A percentile compares a stretch with the other conserved stretches of the same genome.
Conservation (phyloP, 257 asterid genomes). For the Solanum pinnatisectum region DNA sequence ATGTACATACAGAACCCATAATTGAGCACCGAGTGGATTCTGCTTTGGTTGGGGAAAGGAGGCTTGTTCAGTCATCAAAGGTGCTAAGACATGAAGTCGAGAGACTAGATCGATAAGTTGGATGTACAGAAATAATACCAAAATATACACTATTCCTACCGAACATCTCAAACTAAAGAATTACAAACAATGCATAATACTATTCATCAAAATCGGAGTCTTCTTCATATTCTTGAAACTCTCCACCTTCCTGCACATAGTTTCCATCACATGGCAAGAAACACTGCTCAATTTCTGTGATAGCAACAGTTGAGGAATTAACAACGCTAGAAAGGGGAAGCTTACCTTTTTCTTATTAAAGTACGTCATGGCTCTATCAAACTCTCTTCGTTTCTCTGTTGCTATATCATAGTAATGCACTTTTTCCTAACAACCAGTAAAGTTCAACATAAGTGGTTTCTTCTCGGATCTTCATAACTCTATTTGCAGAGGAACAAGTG, state of each 20-base stretch:
- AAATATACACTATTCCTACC: background rate
- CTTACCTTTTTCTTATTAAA: conserved; percentile 53
- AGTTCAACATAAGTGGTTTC: background rate
- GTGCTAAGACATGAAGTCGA: background rate
- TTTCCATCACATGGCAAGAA: background rate
- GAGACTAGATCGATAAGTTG: background rate
- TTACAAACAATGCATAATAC: conserved; percentile 6
- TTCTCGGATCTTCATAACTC: background rate
- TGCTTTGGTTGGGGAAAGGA: background rate
- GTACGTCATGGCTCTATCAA: conserved; percentile 65
- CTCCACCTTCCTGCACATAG: conserved; percentile 68
- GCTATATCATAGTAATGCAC: conserved; percentile 86
- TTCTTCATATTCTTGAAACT: conserved; percentile 44
- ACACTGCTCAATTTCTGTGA: background rate
- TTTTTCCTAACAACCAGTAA: conserved; percentile 51
- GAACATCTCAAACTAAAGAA: background rate
- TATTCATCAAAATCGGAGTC: conserved; percentile 53
- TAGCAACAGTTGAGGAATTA: background rate
- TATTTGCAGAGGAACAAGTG: background rate
- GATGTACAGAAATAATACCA: background rate
- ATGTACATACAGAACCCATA: background rate
- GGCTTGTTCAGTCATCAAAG: background rate
- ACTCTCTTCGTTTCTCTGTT: conserved; percentile 86
- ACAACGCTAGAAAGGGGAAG: background rate
- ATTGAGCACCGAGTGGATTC: background rate